Base-by-base conservation (phyloP, 1,284 basidiomycete genomes). In the Stygiomarasmius scandens region DNA sequence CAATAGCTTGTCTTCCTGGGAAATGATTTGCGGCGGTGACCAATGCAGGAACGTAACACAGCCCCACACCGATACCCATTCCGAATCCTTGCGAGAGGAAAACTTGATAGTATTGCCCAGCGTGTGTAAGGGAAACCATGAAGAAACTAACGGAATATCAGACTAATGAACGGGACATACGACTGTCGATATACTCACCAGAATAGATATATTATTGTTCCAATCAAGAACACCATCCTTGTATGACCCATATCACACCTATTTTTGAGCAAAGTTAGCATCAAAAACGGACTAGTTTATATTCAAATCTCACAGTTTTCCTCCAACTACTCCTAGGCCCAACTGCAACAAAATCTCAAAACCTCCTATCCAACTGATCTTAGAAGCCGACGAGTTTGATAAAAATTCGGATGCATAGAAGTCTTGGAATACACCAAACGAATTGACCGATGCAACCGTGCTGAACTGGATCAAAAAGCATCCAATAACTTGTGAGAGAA, bases 71-170 rank as follows among this genome's bases (percentile, higher is more conserved):
- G 11, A 76, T 64, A 5, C 74, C 76, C 14, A 71, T 63, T 2
- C 69, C 70, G 2, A 77, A 52, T 4, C 75, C 75, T 61, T 73
- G 70, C 2, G 67, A 57, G 8, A 73, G 64, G 38, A 71, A 69
- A 1, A 65, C 53, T 57, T 62, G 54, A 36, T 66, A 67, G 49
- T 67, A 70, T 46, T 65, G 56, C 23, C 62, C 58, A 10, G 49
- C 52, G 24, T 67, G 52, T 2, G 59, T 57, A 8, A 69, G 22
- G 3, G 66, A 69, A 4, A 68, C 50, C 60, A 67, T 67, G 52
- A 68, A 66, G 22, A 62, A 38, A 2, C 55, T 56, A 54, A 19
- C 20, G 29, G 43, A 19, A 47, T 29, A 23, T 45, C 41, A 24
- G 46, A 46, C 19, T 32, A 5, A 6, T 5, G 29, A 32, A 6